phyloP scores from a whole-genome alignment of 73 alveolate species.

The Uronychia setigera region DNA sequence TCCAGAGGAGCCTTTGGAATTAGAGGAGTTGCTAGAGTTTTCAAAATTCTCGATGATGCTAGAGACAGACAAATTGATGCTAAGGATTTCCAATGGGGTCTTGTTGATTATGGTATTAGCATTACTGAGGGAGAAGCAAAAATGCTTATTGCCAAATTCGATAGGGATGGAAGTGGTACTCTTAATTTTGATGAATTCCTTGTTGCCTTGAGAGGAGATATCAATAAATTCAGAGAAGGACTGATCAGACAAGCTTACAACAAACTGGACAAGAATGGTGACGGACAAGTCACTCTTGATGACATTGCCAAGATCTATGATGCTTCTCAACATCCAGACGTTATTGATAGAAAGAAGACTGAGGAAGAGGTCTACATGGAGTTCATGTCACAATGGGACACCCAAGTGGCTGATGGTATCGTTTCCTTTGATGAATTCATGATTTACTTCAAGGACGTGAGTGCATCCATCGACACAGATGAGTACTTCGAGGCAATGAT shows the following conservation, averaged over 20 bases:
- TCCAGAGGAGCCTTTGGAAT: conserved; percentile 70
- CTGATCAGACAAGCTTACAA: conserved; percentile 77
- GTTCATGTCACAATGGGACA: conserved; percentile 81
- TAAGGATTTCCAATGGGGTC: conserved; percentile 78
- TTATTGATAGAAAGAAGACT: conserved; percentile 72
- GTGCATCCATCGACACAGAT: conserved; percentile 90
- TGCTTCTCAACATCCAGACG: conserved; percentile 93
- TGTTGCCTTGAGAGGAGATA: conserved; percentile 71
- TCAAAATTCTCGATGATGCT: conserved; percentile 79
- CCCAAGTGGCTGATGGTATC: conserved; percentile 78
- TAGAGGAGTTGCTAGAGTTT: conserved; percentile 80
- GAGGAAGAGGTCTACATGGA: conserved; percentile 81
- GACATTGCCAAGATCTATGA: conserved; percentile 82
- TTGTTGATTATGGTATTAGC: conserved; percentile 72
- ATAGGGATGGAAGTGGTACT: conserved; percentile 78
- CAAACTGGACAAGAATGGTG: conserved; percentile 76
- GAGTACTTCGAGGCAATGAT: conserved; percentile 78
- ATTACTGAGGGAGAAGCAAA: conserved; percentile 69
- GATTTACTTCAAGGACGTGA: conserved; percentile 86
- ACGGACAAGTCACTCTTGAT: conserved; percentile 77
- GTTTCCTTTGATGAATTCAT: conserved; percentile 92
- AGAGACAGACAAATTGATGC: conserved; percentile 71
- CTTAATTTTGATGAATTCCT: conserved; percentile 86
- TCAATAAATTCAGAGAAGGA: conserved; percentile 76
- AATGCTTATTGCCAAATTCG: conserved; percentile 64